These are phyloP conservation scores for Lomentospora prolificans DNA, from an alignment of 2,329 filamentous ascomycete species.

Conservation along the genomic window DNA sequence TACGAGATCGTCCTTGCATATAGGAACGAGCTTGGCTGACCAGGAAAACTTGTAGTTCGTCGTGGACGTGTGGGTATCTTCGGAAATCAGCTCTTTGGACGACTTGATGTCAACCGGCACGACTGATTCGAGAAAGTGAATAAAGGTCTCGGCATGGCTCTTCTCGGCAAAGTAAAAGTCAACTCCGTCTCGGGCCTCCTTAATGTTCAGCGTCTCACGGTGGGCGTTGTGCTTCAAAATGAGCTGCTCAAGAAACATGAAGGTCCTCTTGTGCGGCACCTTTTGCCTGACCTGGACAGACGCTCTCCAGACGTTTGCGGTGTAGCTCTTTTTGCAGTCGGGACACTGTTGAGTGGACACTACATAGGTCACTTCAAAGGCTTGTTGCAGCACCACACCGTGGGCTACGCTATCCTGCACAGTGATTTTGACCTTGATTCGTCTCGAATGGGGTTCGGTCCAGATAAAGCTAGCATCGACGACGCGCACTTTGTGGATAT, in stretches of 20 bases:
- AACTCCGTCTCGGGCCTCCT: conserved; percentile 88
- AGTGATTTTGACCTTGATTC: conserved; percentile 91
- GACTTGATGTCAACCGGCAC: conserved; percentile 71
- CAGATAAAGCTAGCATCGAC: conserved; percentile 95
- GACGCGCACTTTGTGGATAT: conserved; percentile 80
- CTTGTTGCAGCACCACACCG: conserved; percentile 71
- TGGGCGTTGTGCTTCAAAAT: conserved; percentile 92
- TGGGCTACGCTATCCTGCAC: conserved; percentile 63
- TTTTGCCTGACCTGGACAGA: conserved; percentile 94
- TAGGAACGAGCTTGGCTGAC: conserved; percentile 80
- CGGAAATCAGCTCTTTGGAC: conserved; percentile 75
- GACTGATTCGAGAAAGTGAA: conserved; percentile 81
- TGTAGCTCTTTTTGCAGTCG: conserved; percentile 92
- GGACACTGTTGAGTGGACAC: conserved; percentile 89
- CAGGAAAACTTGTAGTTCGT: conserved; percentile 94
- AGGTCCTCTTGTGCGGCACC: conserved; percentile 82
- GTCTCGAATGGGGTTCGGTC: conserved; percentile 92
- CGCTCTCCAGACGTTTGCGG: conserved; percentile 90
- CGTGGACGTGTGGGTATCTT: conserved; percentile 81
- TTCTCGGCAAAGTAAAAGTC: conserved; percentile 89
- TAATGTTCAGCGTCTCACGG: conserved; percentile 93
- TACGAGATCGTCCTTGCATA: conserved; percentile 97
- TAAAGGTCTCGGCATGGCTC: conserved; percentile 86
- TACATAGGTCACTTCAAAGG: conserved; percentile 88
- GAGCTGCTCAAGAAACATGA: conserved; percentile 72